Evolutionary conservation across 2,329 filamentous ascomycete species (phyloP), one percentile per base, ranked within the genome.

Genomic region (Xylaria sp.): DNA sequence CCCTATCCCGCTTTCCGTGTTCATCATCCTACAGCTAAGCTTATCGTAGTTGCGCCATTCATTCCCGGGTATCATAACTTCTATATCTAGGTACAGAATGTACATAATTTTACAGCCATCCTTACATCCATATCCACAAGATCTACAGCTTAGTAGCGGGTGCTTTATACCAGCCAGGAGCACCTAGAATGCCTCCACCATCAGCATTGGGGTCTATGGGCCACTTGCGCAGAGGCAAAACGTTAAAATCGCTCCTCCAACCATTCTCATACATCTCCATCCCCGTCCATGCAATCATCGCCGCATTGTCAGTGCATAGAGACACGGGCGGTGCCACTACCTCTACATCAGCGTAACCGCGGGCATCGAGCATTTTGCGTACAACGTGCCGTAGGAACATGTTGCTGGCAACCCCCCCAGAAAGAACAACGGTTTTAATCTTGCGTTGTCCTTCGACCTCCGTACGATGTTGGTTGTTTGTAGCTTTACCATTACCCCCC

Each of bases 231-330:
- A 90, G 72, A 2, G 88, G 83, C 47, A 83, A 74, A 58, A 88
- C 83, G 23, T 79, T 81, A 58, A 93, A 71, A 19, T 85, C 83
- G 8, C 87, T 89, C 60, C 80, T 77, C 81, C 86, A 93, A 0
- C 94, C 93, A 1, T 85, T 86, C 75, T 90, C 84, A 72, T 85
- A 97, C 93, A 99, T 97, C 77, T 98, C 93, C 67, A 93, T 84
- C 0, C 90, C 95, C 1, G 93, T 83, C 94, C 95, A 98, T 1
- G 90, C 94, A 73, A 98, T 93, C 95, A 99, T 99, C 48, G 93
- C 92, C 11, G 95, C 95, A 76, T 99, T 98, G 72, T 99, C 95
- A 0, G 92, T 97, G 73, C 95, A 98, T 54, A 94, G 81, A 41
- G 82, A 80, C 9, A 85, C 76, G 2, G 93, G 93, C n/a, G 95